A percentile compares a stretch with the other conserved stretches of the same genome.
phyloP scores from a whole-genome alignment of 139 green algal genomes.

The Picochlorum costavermella region DNA sequence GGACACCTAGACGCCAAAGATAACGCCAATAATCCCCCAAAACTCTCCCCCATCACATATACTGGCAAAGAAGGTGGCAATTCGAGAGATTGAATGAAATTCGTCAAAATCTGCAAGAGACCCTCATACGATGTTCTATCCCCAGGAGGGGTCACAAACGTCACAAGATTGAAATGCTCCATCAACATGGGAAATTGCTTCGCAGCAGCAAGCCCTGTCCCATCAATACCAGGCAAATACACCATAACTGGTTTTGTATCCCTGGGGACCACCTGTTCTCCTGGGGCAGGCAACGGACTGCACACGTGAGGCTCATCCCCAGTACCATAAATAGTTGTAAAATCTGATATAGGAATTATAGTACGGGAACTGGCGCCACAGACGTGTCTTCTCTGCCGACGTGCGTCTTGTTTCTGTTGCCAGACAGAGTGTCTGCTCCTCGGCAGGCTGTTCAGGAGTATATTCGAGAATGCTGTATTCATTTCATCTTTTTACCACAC shows the following conservation, averaged over 20 bases:
- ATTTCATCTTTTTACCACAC: not conserved
- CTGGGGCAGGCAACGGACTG: not conserved
- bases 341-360: not conserved
- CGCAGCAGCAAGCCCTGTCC: slow-evolving; percentile 62
- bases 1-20: slow-evolving; percentile 39
- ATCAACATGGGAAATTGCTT: slow-evolving; percentile 64
- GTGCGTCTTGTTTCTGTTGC: too few species aligned
- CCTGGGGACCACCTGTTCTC: not conserved
- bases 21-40: slow-evolving; percentile 72
- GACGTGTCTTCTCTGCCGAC: too few species aligned
- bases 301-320: not conserved
- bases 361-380: too few species aligned
- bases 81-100: slow-evolving; percentile 12
- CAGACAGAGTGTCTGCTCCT: too few species aligned
- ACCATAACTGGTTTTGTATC: slow-evolving; percentile 49
- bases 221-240: slow-evolving; percentile 75
- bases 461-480: not conserved
- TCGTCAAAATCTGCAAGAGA: slow-evolving; percentile 36
- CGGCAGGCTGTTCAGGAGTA: too few species aligned
- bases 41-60: slow-evolving; percentile 85
- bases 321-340: not conserved
- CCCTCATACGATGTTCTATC: slow-evolving; percentile 62
- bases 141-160: slow-evolving; percentile 43
- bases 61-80: slow-evolving; percentile 47
- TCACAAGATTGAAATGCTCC: slow-evolving; percentile 61